Conservation (phyloP, 2,329 filamentous ascomycete species). For the Colletotrichum destructivum region DNA sequence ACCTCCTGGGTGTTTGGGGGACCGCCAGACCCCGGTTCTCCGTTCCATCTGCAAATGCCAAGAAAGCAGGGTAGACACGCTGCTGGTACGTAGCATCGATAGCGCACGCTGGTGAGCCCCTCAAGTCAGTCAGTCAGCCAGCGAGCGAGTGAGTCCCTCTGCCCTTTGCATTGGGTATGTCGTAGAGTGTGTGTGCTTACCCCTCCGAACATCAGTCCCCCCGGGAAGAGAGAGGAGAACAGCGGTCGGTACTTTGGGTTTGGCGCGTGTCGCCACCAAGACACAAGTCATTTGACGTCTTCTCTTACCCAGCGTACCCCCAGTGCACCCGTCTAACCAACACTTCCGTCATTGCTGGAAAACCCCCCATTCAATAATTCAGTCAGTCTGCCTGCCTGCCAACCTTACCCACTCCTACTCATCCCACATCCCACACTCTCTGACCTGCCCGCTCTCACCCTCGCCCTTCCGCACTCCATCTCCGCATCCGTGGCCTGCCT, state of each 20-base stretch:
- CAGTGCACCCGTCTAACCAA: constrained; percentile 14
- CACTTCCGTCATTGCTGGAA: constrained; percentile 14
- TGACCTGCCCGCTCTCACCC: neutral
- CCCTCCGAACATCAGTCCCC: constrained; percentile 1
- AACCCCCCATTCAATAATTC: neutral
- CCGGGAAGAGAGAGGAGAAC: neutral
- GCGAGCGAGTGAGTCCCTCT: neutral
- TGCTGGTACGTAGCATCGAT: constrained; percentile 8
- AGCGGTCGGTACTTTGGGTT: constrained; percentile 6
- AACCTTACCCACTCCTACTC: constrained; percentile 4
- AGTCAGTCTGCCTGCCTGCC: constrained; percentile 7
- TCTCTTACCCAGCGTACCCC: neutral
- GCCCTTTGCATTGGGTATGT: neutral
- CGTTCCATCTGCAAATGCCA: neutral
- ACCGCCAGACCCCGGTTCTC: constrained; percentile 1
- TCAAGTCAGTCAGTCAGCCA: neutral
- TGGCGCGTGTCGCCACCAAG: neutral
- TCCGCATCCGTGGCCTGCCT: neutral
- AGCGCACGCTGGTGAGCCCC: neutral
- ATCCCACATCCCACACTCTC: constrained; percentile 7
- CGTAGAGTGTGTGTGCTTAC: neutral
- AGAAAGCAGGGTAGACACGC: neutral
- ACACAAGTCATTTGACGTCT: neutral
- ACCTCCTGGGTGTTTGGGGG: neutral
- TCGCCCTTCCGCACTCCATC: constrained; percentile 15